Evolutionary conservation across 495 filamentous ascomycete genomes (phyloP), one percentile per base, ranked within the genome.

Genomic region (Terfezia boudieri): DNA sequence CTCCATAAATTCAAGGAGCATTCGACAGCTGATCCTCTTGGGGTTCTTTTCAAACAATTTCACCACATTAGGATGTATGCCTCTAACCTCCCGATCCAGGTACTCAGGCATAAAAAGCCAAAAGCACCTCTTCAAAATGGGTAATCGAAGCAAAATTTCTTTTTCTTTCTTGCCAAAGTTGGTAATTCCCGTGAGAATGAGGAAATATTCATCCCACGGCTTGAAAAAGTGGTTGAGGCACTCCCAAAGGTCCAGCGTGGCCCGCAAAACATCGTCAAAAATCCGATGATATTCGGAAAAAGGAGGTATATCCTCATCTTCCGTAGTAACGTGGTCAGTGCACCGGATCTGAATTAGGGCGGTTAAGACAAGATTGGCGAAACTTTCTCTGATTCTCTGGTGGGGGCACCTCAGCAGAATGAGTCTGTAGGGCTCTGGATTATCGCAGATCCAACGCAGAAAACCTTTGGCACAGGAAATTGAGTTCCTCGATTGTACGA

Each of bases 131-230:
- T 49, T 58, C 4, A 65, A 48, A 46, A 58, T 56, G 10, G 57
- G 59, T 46, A 55, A 43, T 53, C 61, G 60, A 35, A 62, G 56
- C 54, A 65, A 53, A 53, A 60, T 55, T 12, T 56, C 59, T 52
- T 56, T 60, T 53, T 62, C 59, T n/a, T 60, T 53, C 48, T 67
- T 56, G 32, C 67, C 63, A 41, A 60, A 61, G 36, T 51, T 70
- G 22, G 75, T 75, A 57, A 88, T 76, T 14, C 71, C 67, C 32
- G 72, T 60, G 57, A 88, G 69, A 36, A 84, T 72, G 26, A 76
- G 77, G 59, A 90, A 90, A 49, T 83, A 87, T 61, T 93, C 86
- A 43, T 78, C 76, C 86, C 86, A 93, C 9, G 78, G 73, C 36
- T 82, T 77, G 20, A 74, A 63, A 23, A 72, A 69, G 2, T 67